Evolutionary conservation across 1,284 basidiomycete genomes (phyloP).

Genomic region (Melampsora occidentalis): DNA sequence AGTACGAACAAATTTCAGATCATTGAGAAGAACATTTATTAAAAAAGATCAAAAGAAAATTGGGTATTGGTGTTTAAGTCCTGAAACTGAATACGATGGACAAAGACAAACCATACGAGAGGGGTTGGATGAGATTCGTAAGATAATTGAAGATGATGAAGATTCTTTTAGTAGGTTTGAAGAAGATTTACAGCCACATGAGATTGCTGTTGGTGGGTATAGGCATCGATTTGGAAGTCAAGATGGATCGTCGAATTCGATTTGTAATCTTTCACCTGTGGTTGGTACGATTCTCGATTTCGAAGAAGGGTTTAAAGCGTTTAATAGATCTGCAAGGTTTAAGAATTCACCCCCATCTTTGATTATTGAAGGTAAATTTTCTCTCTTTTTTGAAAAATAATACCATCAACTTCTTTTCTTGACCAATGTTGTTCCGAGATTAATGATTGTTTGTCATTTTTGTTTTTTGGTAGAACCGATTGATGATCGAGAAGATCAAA

Average conservation of each 20-base stretch:
- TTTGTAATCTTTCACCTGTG: constrained; percentile 1
- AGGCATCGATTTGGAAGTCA: background rate
- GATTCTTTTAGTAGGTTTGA: background rate
- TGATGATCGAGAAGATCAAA: constrained; percentile 5
- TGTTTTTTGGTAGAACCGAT: background rate
- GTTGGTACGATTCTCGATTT: background rate
- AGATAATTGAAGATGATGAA: constrained; percentile 3
- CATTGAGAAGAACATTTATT: constrained; percentile 25
- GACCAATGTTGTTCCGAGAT: background rate
- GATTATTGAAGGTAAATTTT: constrained; percentile 4
- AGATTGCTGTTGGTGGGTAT: background rate
- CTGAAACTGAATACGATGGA: constrained; percentile 32
- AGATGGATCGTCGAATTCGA: background rate
- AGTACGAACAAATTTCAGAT: constrained; percentile 26
- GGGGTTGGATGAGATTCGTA: constrained; percentile 1
- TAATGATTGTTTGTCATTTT: background rate
- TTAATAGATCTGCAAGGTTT: background rate
- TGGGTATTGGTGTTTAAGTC: constrained; percentile 37
- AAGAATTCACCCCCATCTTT: background rate
- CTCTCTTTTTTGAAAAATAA: background rate
- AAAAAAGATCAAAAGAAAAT: constrained; percentile 40
- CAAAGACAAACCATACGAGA: constrained; percentile 2
- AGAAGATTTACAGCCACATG: background rate
- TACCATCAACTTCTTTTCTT: too few species aligned
- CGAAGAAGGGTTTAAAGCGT: constrained; percentile 4